Conservation (phyloP, 1,284 basidiomycete species). For the Athelia psychrophila region DNA sequence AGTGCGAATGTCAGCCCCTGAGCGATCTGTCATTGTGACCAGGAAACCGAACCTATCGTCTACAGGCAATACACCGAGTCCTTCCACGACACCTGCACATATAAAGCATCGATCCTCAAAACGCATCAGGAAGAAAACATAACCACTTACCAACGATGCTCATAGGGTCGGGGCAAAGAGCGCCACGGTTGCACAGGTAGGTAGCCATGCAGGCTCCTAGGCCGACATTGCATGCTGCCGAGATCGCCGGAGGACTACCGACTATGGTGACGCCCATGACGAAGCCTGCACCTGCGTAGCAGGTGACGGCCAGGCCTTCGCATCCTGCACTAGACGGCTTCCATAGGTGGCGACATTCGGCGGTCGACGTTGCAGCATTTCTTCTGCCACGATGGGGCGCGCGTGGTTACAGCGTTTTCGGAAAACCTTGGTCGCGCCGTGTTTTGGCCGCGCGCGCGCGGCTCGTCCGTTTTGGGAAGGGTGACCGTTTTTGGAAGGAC, state of each 20-base stretch:
- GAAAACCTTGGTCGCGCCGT: too few relatives aligned
- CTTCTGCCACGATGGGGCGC: too few relatives aligned
- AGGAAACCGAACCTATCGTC: background rate
- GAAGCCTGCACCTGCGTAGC: constrained; percentile 51
- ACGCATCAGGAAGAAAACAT: too few relatives aligned
- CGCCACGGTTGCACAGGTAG: constrained; percentile 31
- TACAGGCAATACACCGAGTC: background rate
- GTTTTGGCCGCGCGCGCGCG: too few relatives aligned
- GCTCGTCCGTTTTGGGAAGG: too few relatives aligned
- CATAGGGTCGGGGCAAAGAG: constrained; percentile 33
- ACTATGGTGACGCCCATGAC: constrained; percentile 48
- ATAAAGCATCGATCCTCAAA: too few relatives aligned
- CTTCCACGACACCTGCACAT: too few relatives aligned
- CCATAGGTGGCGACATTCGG: too few relatives aligned
- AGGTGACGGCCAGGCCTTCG: constrained; percentile 46
- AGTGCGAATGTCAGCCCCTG: background rate
- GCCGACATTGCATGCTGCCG: constrained; percentile 49
- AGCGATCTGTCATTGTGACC: background rate
- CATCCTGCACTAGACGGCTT: too few relatives aligned
- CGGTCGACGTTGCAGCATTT: too few relatives aligned
- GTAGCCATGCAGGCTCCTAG: constrained; percentile 43
- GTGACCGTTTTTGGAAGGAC: too few relatives aligned
- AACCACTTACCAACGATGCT: constrained; percentile 3
- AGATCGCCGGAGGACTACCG: constrained; percentile 37
- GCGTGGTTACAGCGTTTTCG: too few relatives aligned